Conservation (phyloP, 2,329 filamentous ascomycete species). For the Fusarium pseudocircinatum region DNA sequence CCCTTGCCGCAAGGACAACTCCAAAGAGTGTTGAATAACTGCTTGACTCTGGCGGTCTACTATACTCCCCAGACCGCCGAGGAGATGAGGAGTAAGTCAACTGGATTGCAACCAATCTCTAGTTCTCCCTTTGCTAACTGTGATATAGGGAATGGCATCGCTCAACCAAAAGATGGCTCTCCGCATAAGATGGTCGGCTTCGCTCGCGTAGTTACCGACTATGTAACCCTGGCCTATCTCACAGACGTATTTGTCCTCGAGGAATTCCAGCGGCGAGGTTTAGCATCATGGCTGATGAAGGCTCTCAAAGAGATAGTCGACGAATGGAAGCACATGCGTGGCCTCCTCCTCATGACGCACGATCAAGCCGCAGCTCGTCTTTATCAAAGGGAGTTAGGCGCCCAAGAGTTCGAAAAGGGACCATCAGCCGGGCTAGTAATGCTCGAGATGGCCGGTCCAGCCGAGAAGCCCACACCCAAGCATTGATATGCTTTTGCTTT, state of each 20-base stretch:
- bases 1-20: conserved; percentile 59
- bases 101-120: neutral
- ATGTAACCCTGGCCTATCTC: conserved; percentile 72
- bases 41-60: conserved; percentile 69
- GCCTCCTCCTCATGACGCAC: conserved; percentile 65
- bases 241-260: conserved; percentile 74
- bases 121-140: conserved; percentile 9
- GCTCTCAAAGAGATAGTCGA: conserved; percentile 66
- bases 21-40: conserved; percentile 64
- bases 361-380: conserved; percentile 52
- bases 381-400: conserved; percentile 60
- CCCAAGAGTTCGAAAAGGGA: conserved; percentile 55
- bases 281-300: conserved; percentile 72
- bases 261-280: conserved; percentile 67
- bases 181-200: conserved; percentile 52
- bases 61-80: conserved; percentile 50
- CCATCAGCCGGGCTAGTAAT: conserved; percentile 52
- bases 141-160: conserved; percentile 45
- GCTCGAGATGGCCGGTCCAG: conserved; percentile 53
- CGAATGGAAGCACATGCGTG: conserved; percentile 67
- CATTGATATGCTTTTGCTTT: conserved; percentile 36
- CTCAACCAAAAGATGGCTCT: conserved; percentile 44
- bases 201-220: conserved; percentile 72
- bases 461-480: conserved; percentile 48
- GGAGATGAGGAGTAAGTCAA: conserved; percentile 51